A percentile compares a stretch with the other conserved stretches of the same genome.
Conservation (phyloP, 768 basidiomycete genomes). For the Hirschioporus abietinus region DNA sequence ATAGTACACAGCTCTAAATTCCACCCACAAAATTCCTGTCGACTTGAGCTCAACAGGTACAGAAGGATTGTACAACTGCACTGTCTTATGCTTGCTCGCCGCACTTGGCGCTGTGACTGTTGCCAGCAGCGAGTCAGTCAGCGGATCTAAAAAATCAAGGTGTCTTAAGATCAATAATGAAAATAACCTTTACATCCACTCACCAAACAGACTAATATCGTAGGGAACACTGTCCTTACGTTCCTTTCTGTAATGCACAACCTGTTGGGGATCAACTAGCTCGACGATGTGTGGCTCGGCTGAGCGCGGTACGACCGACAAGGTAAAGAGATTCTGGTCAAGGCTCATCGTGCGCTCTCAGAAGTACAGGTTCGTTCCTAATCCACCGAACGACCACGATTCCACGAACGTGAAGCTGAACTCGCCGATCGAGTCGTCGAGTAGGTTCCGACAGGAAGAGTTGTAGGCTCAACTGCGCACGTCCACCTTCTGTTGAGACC, state of each 20-base stretch:
- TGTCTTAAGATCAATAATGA: conserved; percentile 1
- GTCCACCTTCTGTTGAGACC: neutral
- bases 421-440: too few species aligned
- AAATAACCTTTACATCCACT: conserved; percentile 16
- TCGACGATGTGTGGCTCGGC: conserved; percentile 61
- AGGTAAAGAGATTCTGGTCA: conserved; percentile 82
- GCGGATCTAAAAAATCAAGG: conserved; percentile 47
- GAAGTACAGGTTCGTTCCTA: neutral
- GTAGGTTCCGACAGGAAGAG: too few species aligned
- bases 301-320: conserved; percentile 54
- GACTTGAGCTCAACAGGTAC: conserved; percentile 67
- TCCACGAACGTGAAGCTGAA: too few species aligned
- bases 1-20: neutral
- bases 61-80: conserved; percentile 74
- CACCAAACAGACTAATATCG: conserved; percentile 64
- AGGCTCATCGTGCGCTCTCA: conserved; percentile 52
- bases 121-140: conserved; percentile 62
- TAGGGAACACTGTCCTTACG: conserved; percentile 51
- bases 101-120: conserved; percentile 60
- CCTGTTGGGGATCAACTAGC: conserved; percentile 59
- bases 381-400: neutral
- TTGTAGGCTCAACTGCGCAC: neutral
- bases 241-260: conserved; percentile 67
- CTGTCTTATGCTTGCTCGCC: conserved; percentile 64
- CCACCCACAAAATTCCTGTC: conserved; percentile 54